Evolutionary conservation across 202 grass and related monocot genomes (phyloP).

Genomic region (Elaeis oleifera): DNA sequence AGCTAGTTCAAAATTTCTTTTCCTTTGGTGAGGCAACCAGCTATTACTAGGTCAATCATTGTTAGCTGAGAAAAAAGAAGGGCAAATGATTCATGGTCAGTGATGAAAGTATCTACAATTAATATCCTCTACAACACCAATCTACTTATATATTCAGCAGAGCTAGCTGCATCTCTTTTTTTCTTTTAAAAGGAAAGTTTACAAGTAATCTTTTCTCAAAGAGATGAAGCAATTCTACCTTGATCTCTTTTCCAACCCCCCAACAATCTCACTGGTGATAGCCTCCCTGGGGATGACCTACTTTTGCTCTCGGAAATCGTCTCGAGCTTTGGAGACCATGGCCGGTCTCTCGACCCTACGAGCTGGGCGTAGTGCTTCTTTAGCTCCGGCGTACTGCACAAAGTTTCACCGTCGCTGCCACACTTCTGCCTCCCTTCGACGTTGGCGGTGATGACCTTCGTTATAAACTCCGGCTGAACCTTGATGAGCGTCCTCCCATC

Average conservation of each 20-base stretch:
- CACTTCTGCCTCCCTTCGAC: background rate
- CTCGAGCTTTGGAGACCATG: constrained; percentile 70
- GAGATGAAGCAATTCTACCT: too few species aligned
- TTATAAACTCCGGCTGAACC: constrained; percentile 66
- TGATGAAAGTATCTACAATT: too few species aligned
- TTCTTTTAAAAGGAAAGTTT: too few species aligned
- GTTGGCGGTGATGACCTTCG: constrained; percentile 43
- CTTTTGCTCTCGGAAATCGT: constrained; percentile 53
- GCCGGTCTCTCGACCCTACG: constrained; percentile 34
- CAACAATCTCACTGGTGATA: constrained; percentile 23
- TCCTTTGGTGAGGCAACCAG: too few species aligned
- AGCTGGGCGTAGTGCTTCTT: constrained; percentile 79
- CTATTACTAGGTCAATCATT: too few species aligned
- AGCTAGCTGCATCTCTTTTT: too few species aligned
- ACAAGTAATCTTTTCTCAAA: too few species aligned
- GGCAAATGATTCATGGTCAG: too few species aligned
- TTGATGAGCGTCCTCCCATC: constrained; percentile 45
- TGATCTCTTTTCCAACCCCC: constrained; percentile 21
- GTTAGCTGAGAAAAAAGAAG: too few species aligned
- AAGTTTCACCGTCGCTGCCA: background rate
- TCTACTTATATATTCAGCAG: too few species aligned
- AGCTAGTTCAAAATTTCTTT: too few species aligned
- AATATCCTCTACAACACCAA: too few species aligned
- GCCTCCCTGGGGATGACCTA: constrained; percentile 22
- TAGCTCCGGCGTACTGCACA: constrained; percentile 87